Evolutionary conservation across 2,329 filamentous ascomycete species (phyloP), one percentile per base, ranked within the genome.

Genomic region (Trichoderma pleuroti): DNA sequence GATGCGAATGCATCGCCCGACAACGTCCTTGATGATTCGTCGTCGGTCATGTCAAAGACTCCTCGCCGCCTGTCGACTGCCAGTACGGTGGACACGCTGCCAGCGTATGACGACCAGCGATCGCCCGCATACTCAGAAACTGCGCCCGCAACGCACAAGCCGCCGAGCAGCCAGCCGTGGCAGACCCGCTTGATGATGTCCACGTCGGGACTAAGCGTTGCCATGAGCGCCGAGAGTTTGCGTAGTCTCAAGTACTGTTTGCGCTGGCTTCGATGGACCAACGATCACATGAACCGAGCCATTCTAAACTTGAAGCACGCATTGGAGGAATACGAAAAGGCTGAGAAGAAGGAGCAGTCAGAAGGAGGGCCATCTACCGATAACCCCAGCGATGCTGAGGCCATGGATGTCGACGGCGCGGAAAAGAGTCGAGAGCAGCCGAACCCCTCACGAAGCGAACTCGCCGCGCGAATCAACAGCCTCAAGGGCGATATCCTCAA

Each of bases 171-270:
- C 24, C 61, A 70, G n/a, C 78, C 85, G 77, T 97, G 94, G 93
- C 93, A 92, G 72, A 93, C 92, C 12, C 90, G 94, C 16, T 84
- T 98, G 21, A 92, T 97, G 74, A 92, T 97, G 79, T 94, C 93
- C 6, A 98, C 95, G 0, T 97, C 94, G 0, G 95, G 94, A 0
- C 86, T 98, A 1, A 94, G 94, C 73, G 91, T 97, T 18, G 94
- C 96, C 1, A 93, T 99, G 87, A 97, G 92, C 76, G 92, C 97
- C 21, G 92, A 96, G 76, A 97, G 93, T 26, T 83, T 98, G 10
- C 88, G 90, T 65, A 96, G 92, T 72, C 83, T 99, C 54, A 93
- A 93, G 75, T 95, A 93, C 76, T 98, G 94, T 73, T 83, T 98
- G 2, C 87, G 87, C 28, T 92, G 94, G 86, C 84, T 98, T 60